Evolutionary conservation across 352 stramenopile genomes (phyloP), one percentile per base, ranked within the genome.

Genomic region (Pythium utonaiense): DNA sequence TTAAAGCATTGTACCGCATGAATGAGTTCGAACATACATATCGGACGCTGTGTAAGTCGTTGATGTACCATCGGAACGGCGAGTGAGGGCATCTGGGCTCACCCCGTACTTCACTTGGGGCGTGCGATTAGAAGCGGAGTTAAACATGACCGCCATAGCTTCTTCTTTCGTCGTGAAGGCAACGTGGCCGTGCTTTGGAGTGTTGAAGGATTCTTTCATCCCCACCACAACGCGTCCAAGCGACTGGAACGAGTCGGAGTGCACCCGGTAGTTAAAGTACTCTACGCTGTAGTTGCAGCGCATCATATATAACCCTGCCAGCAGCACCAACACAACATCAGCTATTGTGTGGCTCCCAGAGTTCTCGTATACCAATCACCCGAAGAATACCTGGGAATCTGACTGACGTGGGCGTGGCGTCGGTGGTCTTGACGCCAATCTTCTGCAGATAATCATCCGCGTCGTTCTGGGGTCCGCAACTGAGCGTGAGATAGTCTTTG

Each of bases 111-210:
- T 73, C 5, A 77, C 78, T 12, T 67, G 55, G 0, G 78, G 82
- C 16, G 60, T 80, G 10, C 71, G 63, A 0, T 70, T 64, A 1
- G 78, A 88, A 8, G 73, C 80, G 12, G 83, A 88, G 40, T 88
- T 92, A 54, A 86, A 92, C 74, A 89, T 74, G 28, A 92, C 53
- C 0, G 71, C 74, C 80, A 92, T 90, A 12, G 80, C 75, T 3
- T 73, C 56, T 9, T 69, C 53, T 13, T 75, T 53, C 13, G 78
- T 74, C 1, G 76, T 88, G 17, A 92, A 60, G 54, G 76, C 84
- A 17, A 92, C 49, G 42, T 92, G 83, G 14, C 83, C 83, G 24
- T 92, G 83, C 64, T 92, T 90, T 6, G 83, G 83, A 1, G 75
- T 55, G n/a, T 73, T 60, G 7, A 79, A 75, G 1, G 75, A 69